Conservation (phyloP, 257 asterid species). For the Misopates orontium region DNA sequence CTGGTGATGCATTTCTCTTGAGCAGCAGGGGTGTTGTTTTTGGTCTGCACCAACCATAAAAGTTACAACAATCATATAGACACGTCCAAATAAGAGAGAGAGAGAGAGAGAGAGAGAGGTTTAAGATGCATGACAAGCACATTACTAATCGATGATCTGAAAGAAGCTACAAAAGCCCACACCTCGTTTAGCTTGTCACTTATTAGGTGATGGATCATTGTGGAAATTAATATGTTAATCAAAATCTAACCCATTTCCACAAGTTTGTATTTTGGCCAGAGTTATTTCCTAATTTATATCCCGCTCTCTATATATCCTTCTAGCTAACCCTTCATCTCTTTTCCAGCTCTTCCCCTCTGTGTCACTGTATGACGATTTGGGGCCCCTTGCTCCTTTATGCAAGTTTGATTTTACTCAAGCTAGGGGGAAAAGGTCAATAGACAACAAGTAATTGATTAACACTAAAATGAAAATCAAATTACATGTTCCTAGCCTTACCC, state of each 20-base stretch:
- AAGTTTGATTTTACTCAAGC: not conserved
- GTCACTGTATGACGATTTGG: not conserved
- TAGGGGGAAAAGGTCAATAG: constrained; percentile 1
- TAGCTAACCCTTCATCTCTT: constrained; percentile 4
- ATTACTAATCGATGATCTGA: not conserved
- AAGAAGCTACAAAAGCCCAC: constrained; percentile 10
- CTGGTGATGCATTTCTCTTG: constrained; percentile 89
- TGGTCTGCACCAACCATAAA: constrained; percentile 56
- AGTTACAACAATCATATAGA: constrained; percentile 17
- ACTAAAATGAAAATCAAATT: not conserved
- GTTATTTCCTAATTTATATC: not conserved
- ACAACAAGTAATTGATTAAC: constrained; percentile 11
- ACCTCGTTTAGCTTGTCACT: constrained; percentile 14
- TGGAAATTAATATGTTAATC: not conserved
- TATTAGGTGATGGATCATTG: not conserved
- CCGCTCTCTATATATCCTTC: not conserved
- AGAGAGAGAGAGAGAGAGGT: no score
- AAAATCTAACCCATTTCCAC: not conserved
- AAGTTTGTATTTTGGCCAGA: constrained; percentile 6
- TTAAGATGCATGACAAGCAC: constrained; percentile 17
- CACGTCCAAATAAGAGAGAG: not conserved
- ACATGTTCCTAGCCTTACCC: not conserved
- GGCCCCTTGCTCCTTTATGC: not conserved
- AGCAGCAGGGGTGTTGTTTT: constrained; percentile 86
- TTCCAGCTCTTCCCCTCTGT: not conserved